Evolutionary conservation across 169 alveolate species (phyloP).

Genomic region (Neospora caninum): DNA sequence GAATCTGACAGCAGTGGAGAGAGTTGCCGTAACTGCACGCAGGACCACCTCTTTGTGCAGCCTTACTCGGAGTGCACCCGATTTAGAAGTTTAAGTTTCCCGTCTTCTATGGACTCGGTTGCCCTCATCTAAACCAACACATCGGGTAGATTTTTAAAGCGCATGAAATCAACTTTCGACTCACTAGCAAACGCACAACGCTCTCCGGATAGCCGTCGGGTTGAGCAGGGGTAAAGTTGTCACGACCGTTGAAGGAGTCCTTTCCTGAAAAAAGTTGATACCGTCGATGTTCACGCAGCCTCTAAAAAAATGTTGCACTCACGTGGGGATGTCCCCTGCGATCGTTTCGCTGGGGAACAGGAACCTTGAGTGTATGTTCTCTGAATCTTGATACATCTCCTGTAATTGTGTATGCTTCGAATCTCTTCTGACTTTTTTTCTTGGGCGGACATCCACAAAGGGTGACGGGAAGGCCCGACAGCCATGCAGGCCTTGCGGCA

Average conservation of each 20-base stretch:
- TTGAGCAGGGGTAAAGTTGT: background rate
- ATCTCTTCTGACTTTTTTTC: constrained; percentile 1
- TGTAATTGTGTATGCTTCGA: background rate
- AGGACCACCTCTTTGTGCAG: background rate
- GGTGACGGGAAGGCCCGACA: constrained; percentile 10
- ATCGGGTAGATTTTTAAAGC: background rate
- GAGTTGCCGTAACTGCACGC: background rate
- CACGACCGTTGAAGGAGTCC: background rate
- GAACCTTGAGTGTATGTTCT: constrained; percentile 19
- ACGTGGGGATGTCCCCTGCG: background rate
- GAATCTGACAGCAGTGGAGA: background rate
- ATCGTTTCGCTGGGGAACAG: background rate
- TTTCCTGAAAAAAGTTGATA: background rate
- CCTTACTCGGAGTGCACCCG: constrained; percentile 1
- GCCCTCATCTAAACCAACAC: background rate
- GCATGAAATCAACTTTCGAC: background rate
- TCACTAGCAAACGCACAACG: background rate
- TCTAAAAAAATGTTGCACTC: background rate
- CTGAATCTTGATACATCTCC: background rate
- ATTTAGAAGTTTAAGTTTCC: background rate
- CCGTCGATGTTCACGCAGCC: no score
- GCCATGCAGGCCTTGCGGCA: constrained; percentile 4
- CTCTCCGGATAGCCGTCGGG: background rate
- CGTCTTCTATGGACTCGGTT: constrained; percentile 22
- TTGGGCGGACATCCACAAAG: background rate